phyloP scores from a whole-genome alignment of 148 eudicot genomes.

The Camellia lanceoleosa region DNA sequence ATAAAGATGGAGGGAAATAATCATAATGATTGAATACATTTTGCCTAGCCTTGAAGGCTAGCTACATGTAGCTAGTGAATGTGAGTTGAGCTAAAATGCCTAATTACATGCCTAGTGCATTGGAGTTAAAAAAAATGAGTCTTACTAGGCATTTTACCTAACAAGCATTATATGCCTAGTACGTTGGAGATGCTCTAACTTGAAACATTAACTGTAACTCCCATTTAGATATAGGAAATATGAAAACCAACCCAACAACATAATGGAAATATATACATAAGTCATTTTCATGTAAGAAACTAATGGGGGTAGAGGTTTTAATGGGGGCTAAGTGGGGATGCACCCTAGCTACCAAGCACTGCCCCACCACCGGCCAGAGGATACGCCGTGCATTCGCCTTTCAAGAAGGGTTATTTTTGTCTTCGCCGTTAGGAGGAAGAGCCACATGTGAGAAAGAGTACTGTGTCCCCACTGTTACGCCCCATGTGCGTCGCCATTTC shows the following conservation, averaged over 20 bases:
- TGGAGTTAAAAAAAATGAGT: no score
- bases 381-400: background rate
- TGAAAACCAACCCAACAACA: background rate
- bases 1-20: no score
- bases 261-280: background rate
- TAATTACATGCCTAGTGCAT: no score
- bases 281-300: background rate
- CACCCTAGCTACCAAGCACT: constrained; percentile 44
- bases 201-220: no score
- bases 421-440: constrained; percentile 1
- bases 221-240: no score
- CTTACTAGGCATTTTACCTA: no score
- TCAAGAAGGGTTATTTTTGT: background rate
- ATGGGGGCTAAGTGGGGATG: constrained; percentile 21
- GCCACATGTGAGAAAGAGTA: constrained; percentile 13
- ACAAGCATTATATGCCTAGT: no score
- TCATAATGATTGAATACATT: no score
- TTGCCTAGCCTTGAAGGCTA: no score
- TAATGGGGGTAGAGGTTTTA: constrained; percentile 12
- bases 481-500: constrained; percentile 18
- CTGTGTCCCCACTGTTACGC: background rate
- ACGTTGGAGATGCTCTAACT: no score
- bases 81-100: no score
- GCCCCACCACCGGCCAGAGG: background rate
- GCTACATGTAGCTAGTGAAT: no score